phyloP scores from a whole-genome alignment of 2,329 filamentous ascomycete species.

The Colletotrichum gloeosporioides region DNA sequence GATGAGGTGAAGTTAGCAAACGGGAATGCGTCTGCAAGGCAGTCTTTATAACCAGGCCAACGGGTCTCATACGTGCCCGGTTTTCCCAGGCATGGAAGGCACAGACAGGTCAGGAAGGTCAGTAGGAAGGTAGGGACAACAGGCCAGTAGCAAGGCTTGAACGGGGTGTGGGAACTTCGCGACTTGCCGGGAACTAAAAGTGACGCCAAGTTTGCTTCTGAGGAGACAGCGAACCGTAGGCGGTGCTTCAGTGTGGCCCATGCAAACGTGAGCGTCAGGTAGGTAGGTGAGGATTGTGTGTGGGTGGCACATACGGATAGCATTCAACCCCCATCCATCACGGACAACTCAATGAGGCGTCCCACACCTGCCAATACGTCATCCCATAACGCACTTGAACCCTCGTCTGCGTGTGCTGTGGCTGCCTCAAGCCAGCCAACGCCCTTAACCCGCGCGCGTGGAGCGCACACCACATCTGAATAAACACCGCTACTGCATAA shows the following conservation, averaged over 20 bases:
- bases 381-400: not conserved
- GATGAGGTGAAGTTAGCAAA: not conserved
- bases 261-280: not conserved
- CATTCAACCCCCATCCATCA: not conserved
- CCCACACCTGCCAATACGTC: not conserved
- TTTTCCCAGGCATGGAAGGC: not conserved
- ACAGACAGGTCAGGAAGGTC: not conserved
- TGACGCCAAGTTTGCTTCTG: not conserved
- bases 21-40: not conserved
- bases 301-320: not conserved
- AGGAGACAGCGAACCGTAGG: not conserved
- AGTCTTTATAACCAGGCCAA: conserved; percentile 12
- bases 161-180: conserved; percentile 10
- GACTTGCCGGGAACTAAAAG: conserved; percentile 12
- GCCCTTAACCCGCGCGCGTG: not conserved
- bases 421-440: not conserved
- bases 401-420: not conserved
- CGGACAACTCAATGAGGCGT: not conserved
- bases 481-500: not conserved
- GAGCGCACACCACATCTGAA: not conserved
- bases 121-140: not conserved
- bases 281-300: not conserved
- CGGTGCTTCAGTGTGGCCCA: not conserved
- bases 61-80: conserved; percentile 7
- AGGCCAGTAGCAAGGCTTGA: not conserved